These are phyloP conservation scores for Gypsophila paniculata DNA, from an alignment of 179 eudicot species.

Conservation along the genomic window DNA sequence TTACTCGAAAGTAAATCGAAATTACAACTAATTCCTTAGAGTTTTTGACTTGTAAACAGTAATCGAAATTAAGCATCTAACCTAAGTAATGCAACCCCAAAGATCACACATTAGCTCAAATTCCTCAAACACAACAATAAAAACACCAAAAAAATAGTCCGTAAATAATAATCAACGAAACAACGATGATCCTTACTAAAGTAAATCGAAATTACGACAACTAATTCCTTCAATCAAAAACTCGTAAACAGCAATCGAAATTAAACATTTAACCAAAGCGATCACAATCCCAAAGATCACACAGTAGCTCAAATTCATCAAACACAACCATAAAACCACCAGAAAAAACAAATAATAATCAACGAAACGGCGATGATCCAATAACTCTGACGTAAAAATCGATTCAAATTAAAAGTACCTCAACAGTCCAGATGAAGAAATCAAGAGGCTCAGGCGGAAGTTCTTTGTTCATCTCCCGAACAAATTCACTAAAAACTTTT, in stretches of 20 bases:
- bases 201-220: not conserved
- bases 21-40: not conserved
- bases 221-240: not conserved
- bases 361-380: slow-evolving; percentile 5
- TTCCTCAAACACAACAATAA: not conserved
- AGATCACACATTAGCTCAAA: not conserved
- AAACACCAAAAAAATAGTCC: not conserved
- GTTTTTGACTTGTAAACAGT: not conserved
- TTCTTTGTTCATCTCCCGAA: slow-evolving; percentile 61
- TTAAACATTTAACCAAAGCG: not conserved
- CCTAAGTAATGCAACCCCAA: not conserved
- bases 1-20: too few species aligned
- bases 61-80: not conserved
- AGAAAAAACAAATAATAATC: not conserved
- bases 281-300: not conserved
- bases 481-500: not conserved
- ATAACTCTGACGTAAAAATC: not conserved
- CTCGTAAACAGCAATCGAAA: not conserved
- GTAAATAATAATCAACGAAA: not conserved
- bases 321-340: not conserved
- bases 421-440: slow-evolving; percentile 96
- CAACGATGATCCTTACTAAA: not conserved
- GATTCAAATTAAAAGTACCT: slow-evolving; percentile 34
- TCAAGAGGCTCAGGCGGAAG: slow-evolving; percentile 79
- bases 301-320: not conserved